Base-by-base conservation (phyloP, 352 stramenopile species). In the Phytophthora ramorum region DNA sequence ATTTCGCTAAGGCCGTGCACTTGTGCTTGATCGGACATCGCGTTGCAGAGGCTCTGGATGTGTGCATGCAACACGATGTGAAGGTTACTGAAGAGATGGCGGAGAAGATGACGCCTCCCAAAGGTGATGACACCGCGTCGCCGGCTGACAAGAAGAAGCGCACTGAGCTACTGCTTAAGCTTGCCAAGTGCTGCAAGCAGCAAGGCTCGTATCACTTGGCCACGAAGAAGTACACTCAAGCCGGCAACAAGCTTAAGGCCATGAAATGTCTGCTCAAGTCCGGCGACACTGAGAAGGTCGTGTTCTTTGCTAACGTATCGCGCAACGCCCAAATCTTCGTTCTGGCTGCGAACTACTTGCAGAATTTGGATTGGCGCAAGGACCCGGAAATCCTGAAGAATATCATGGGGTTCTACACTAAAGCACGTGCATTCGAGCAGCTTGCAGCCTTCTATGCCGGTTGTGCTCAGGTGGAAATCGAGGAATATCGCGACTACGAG, bases 251-350 rank as follows among this genome's bases (percentile, higher is more conserved):
- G 17, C 70, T 97, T 19, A 90, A 96, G 54, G 96, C 95, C 14
- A 97, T 99, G 82, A 98, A 98, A 69, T 98, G 95, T 63, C 71
- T 99, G 52, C 79, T 99, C 51, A 97, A 97, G 71, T 97, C 87
- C 14, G 96, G 96, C 16, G 93, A 99, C 68, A 98, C 91, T 17
- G 96, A 98, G 65, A 97, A 96, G 48, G 81, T 95, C n/a, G 90
- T 98, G 32, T 97, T 97, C 71, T 99, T 98, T 61, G 93, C 96
- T 35, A 97, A 93, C 55, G 83, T 98, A 7, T 97, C 84, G 9
- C 80, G 94, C 44, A 96, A 95, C 71, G 87, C 85, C 44, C 95
- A 98, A 58, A 98, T 99, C 49, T 99, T 98, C 75, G 80, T 98
- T 16, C 81, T 99, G 13, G 96, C 93, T 0, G 96, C 92, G 10